Evolutionary conservation across 1,139 yeast genomes (phyloP).

Genomic region (Candida frijolesensis): DNA sequence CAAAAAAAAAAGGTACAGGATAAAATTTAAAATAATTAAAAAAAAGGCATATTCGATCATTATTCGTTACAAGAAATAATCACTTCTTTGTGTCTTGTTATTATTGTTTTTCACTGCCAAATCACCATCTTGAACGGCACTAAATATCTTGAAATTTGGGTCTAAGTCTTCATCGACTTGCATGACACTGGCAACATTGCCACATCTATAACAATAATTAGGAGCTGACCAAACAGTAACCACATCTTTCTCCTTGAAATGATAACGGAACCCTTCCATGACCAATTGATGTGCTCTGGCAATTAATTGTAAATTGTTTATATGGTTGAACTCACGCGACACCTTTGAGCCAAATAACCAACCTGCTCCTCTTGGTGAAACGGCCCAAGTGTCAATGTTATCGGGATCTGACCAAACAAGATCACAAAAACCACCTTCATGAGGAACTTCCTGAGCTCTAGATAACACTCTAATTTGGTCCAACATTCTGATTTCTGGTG

Average conservation of each 20-base stretch:
- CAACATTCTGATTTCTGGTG: slow-evolving; percentile 96
- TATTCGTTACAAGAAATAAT: slow-evolving; percentile 64
- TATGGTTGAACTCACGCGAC: slow-evolving; percentile 91
- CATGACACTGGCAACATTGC: slow-evolving; percentile 98
- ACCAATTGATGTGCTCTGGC: slow-evolving; percentile 98
- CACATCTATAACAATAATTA: slow-evolving; percentile 96
- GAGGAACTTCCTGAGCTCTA: slow-evolving; percentile 99
- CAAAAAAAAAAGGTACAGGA: background rate
- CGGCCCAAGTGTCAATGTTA: slow-evolving; percentile 97
- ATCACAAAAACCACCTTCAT: slow-evolving; percentile 98
- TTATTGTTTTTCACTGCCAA: slow-evolving; percentile 68
- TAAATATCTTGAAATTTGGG: slow-evolving; percentile 90
- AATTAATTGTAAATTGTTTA: slow-evolving; percentile 79
- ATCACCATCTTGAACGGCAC: slow-evolving; percentile 93
- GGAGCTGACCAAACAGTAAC: slow-evolving; percentile 99
- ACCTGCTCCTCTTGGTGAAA: slow-evolving; percentile 98
- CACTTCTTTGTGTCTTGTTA: slow-evolving; percentile 76
- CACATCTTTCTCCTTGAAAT: slow-evolving; percentile 91
- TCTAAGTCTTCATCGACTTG: slow-evolving; percentile 84
- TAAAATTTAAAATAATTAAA: background rate
- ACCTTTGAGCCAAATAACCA: slow-evolving; percentile 95
- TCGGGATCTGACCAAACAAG: slow-evolving; percentile 98
- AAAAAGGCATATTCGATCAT: slow-evolving; percentile 1
- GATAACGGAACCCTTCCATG: slow-evolving; percentile 97
- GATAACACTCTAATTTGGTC: slow-evolving; percentile 94